Conservation (phyloP, 768 basidiomycete species). For the Cystofilobasidium ferigula region DNA sequence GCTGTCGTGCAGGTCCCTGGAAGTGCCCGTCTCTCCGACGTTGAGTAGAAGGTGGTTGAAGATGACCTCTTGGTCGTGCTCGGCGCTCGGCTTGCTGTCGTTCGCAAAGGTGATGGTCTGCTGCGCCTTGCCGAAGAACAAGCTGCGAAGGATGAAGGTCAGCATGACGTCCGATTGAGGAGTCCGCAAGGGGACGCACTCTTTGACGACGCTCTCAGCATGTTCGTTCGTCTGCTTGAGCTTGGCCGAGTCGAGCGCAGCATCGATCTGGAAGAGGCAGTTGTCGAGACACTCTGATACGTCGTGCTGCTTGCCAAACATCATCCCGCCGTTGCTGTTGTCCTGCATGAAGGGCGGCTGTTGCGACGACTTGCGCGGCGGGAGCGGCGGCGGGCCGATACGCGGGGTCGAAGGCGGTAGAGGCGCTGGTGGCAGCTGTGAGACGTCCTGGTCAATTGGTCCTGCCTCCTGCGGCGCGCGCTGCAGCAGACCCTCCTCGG, state of each 20-base stretch:
- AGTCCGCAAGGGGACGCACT: conserved; percentile 14
- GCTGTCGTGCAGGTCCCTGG: conserved; percentile 83
- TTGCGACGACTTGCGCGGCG: conserved; percentile 7
- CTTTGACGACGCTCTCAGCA: conserved; percentile 25
- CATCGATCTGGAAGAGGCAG: conserved; percentile 97
- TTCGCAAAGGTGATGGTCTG: conserved; percentile 43
- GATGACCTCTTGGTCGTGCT: conserved; percentile 73
- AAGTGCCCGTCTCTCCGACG: conserved; percentile 59
- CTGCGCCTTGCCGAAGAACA: conserved; percentile 81
- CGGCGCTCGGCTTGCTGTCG: conserved; percentile 8
- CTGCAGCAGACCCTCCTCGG: background rate
- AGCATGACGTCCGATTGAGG: background rate
- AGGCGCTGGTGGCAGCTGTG: background rate
- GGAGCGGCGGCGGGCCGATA: conserved; percentile 9
- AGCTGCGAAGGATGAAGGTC: conserved; percentile 37
- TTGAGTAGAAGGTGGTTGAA: conserved; percentile 93
- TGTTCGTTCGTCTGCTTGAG: conserved; percentile 37
- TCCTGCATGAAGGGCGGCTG: conserved; percentile 2
- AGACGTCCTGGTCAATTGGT: too few relatives aligned
- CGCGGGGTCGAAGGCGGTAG: too few relatives aligned
- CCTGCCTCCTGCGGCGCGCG: background rate
- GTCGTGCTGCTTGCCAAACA: conserved; percentile 72
- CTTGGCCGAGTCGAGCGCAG: conserved; percentile 59
- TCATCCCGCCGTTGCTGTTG: conserved; percentile 12
- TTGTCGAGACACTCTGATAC: conserved; percentile 99